Conservation (phyloP, 176 grass and related monocot species). For the Saccharum spontaneum region DNA sequence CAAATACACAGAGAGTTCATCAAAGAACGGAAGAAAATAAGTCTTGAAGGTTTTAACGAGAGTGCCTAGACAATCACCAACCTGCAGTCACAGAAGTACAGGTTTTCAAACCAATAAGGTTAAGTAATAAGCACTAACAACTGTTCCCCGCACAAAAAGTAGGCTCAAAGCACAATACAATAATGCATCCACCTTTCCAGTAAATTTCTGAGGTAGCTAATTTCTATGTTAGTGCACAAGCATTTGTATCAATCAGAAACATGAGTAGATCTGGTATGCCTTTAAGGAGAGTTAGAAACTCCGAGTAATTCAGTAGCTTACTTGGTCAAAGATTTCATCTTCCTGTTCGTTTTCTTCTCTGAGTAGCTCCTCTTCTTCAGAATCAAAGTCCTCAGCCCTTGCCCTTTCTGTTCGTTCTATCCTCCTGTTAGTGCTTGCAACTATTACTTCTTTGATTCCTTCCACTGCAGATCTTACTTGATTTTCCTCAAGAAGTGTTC, state of each 20-base stretch:
- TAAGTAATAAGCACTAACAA: slow-evolving; percentile 8
- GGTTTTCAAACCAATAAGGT: slow-evolving; percentile 2
- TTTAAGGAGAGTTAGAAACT: slow-evolving; percentile 8
- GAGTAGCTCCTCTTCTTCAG: slow-evolving; percentile 76
- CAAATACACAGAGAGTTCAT: slow-evolving; percentile 72
- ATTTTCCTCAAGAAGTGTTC: slow-evolving; percentile 62
- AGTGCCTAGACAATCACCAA: slow-evolving; percentile 77
- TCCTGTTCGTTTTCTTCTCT: slow-evolving; percentile 89
- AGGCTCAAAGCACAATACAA: slow-evolving; percentile 8
- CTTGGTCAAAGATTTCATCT: slow-evolving; percentile 87
- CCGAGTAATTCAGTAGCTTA: slow-evolving; percentile 35
- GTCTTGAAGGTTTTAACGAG: slow-evolving; percentile 76
- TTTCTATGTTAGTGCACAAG: slow-evolving; percentile 15
- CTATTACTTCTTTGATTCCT: slow-evolving; percentile 70
- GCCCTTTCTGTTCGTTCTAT: slow-evolving; percentile 59
- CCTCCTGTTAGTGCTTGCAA: slow-evolving; percentile 61
- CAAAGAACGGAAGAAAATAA: slow-evolving; percentile 74
- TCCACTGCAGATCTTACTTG: slow-evolving; percentile 72
- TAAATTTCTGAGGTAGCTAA: slow-evolving; percentile 5
- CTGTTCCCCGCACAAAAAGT: background rate
- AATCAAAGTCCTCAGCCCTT: slow-evolving; percentile 73
- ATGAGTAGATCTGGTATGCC: background rate
- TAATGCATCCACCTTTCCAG: background rate
- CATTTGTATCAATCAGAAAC: slow-evolving; percentile 12
- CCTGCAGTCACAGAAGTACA: slow-evolving; percentile 40